Evolutionary conservation across 164 flowering plant genomes (phyloP), one percentile per base, ranked within the genome.

Genomic region (Akebia trifoliata): DNA sequence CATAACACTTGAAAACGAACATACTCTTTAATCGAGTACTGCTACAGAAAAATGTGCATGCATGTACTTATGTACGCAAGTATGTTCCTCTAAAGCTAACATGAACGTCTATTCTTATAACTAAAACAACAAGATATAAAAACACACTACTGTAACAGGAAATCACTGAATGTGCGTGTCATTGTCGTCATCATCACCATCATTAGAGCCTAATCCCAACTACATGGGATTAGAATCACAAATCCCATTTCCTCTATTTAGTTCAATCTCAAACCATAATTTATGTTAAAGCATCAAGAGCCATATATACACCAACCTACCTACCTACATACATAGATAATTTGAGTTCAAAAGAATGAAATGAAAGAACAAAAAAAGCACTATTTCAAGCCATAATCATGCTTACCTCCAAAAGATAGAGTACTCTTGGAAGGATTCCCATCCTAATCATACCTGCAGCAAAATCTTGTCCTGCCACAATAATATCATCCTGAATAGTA

Each of bases 401-500:
- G 42, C 63, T 61, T 59, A 90, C 97, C 91, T 87, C 93, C 72
- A 90, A 71, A 50, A 87, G 80, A 78, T 75, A 83, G 47, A 71
- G 66, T 51, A 87, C 75, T 61, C 91, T 86, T 34, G 81, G 79
- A 64, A 88, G 85, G 59, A 86, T 65, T 60, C 84, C 96, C 97
- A 94, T 94, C 69, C 97, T 81, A 51, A 94, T 75, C 57, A 94
- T 71, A 54, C 96, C 99, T 46, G 93, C 95, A 65, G 82, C 89
- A 74, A 88, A 56, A 72, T 94, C 99, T 68, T 94, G 99, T 45
- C 87, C 86, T 62, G 91, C 88, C 59, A 88, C 74, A 71, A 69
- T 59, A 70, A 83, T 50, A 68, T 94, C 99, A 69, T 94, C 95
- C 69, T 82, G 74, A 63, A 94, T 82, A 35, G 96, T 90, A 56